These are phyloP conservation scores for Fusarium xylarioides DNA, from an alignment of 2,329 filamentous ascomycete species.

Conservation along the genomic window DNA sequence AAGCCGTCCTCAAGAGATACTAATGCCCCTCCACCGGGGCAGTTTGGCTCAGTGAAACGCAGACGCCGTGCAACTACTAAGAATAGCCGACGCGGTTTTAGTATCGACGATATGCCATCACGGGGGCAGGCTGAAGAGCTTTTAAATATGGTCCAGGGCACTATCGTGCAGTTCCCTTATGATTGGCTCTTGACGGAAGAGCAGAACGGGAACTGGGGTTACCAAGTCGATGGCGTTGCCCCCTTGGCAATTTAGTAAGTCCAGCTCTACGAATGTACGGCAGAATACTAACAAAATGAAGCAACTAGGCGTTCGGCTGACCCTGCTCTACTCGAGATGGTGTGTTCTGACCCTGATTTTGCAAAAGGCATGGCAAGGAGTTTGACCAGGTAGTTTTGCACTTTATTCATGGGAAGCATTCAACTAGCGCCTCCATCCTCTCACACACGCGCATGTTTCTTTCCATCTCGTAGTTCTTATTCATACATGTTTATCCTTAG, in stretches of 20 bases:
- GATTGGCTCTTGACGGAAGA: slow-evolving; percentile 95
- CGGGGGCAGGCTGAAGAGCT: slow-evolving; percentile 83
- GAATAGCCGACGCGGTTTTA: slow-evolving; percentile 70
- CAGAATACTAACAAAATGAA: slow-evolving; percentile 43
- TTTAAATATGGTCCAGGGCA: slow-evolving; percentile 83
- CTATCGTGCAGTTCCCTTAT: slow-evolving; percentile 92
- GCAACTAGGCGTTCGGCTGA: slow-evolving; percentile 45
- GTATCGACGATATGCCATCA: slow-evolving; percentile 78
- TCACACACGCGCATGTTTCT: slow-evolving; percentile 11
- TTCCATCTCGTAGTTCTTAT: slow-evolving; percentile 16
- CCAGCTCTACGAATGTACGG: background rate
- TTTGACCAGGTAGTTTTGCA: slow-evolving; percentile 26
- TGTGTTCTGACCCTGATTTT: slow-evolving; percentile 13
- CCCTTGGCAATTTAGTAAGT: slow-evolving; percentile 97
- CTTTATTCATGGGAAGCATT: slow-evolving; percentile 27
- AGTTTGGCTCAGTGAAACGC: slow-evolving; percentile 63
- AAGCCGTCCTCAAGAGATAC: slow-evolving; percentile 54
- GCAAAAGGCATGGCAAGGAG: slow-evolving; percentile 40
- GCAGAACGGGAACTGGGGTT: slow-evolving; percentile 93
- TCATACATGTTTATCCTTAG: slow-evolving; percentile 30
- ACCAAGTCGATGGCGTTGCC: slow-evolving; percentile 94
- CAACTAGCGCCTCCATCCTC: slow-evolving; percentile 15
- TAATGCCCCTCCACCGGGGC: slow-evolving; percentile 45
- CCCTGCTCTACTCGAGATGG: background rate
- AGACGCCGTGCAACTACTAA: slow-evolving; percentile 76